Conservation (phyloP, 257 asterid genomes). For the Cynanchum wilfordii region DNA sequence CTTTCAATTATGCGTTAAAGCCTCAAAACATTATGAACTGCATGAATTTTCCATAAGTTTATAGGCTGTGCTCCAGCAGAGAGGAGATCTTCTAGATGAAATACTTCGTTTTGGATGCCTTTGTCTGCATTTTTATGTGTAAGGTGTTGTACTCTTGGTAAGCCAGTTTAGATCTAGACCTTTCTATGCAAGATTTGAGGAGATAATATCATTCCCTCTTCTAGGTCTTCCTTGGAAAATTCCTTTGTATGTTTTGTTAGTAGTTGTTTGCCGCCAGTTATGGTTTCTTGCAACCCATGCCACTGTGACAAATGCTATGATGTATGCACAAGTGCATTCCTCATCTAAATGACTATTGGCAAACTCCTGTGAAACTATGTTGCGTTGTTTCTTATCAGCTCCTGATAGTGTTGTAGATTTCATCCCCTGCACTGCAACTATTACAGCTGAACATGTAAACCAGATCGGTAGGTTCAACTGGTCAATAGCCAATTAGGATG, state of each 20-base stretch:
- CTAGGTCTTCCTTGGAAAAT: not conserved
- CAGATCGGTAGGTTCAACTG: not conserved
- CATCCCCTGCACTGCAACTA: too few relatives aligned
- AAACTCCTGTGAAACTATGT: too few relatives aligned
- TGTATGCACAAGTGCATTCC: not conserved
- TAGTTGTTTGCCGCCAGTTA: not conserved
- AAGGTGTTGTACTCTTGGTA: not conserved
- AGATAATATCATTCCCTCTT: not conserved
- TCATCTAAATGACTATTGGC: too few relatives aligned
- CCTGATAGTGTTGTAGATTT: too few relatives aligned
- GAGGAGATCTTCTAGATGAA: not conserved
- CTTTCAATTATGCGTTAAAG: not conserved
- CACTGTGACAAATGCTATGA: not conserved
- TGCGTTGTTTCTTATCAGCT: too few relatives aligned
- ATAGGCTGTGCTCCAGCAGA: not conserved
- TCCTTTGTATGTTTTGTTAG: not conserved
- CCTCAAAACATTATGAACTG: not conserved
- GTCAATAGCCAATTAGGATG: not conserved
- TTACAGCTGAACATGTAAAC: not conserved
- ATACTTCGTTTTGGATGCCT: not conserved
- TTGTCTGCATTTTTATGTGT: not conserved
- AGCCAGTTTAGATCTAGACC: not conserved
- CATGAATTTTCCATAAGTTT: not conserved
- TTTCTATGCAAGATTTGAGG: not conserved
- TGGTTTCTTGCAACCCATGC: too few relatives aligned